A percentile compares a stretch with the other conserved stretches of the same genome.
Evolutionary conservation across 768 basidiomycete genomes (phyloP).

Genomic region (Naematelia encephala): DNA sequence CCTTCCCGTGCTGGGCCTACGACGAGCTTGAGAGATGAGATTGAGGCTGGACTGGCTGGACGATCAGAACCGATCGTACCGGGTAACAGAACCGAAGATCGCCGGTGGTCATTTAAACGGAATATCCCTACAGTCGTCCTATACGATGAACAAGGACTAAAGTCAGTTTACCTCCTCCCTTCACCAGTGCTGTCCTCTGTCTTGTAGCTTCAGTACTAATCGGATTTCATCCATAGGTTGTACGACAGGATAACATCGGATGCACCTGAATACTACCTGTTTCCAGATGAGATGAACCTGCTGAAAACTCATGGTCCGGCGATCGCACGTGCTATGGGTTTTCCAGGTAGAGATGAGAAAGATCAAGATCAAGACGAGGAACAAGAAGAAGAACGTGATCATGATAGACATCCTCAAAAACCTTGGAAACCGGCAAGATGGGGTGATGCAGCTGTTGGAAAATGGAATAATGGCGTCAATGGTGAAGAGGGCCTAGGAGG

Average conservation of each 20-base stretch:
- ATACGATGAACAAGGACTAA: constrained; percentile 80
- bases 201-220: too few relatives aligned
- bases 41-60: constrained; percentile 33
- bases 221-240: constrained; percentile 18
- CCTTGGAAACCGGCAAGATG: constrained; percentile 44
- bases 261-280: constrained; percentile 70
- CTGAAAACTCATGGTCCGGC: constrained; percentile 68
- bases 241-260: constrained; percentile 49
- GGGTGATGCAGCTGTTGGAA: constrained; percentile 54
- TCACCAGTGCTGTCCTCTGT: too few relatives aligned
- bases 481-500: constrained; percentile 46
- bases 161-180: constrained; percentile 44
- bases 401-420: constrained; percentile 11
- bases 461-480: constrained; percentile 54
- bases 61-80: constrained; percentile 24
- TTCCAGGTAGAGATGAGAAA: constrained; percentile 44
- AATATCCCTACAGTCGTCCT: constrained; percentile 75
- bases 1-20: constrained; percentile 3
- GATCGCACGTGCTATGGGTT: constrained; percentile 72
- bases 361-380: constrained; percentile 23
- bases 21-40: constrained; percentile 28
- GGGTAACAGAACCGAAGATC: constrained; percentile 28
- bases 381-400: constrained; percentile 1
- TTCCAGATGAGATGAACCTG: constrained; percentile 80
- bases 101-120: constrained; percentile 54